phyloP scores from a whole-genome alignment of 306 rosid genomes.

The Prunus armeniaca region DNA sequence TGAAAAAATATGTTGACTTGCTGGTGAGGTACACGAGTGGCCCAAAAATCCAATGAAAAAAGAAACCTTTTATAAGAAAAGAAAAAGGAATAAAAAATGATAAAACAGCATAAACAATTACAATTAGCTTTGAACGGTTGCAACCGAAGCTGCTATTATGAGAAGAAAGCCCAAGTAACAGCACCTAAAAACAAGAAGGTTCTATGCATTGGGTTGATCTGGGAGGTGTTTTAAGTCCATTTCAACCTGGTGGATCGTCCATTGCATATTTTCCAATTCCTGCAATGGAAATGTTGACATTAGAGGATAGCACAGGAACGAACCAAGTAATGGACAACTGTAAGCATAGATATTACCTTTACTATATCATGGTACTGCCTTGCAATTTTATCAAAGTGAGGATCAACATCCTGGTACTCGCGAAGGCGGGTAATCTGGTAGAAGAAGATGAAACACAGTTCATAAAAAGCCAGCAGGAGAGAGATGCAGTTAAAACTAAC shows the following conservation, averaged over 20 bases:
- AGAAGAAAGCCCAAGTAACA: not conserved
- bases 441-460: constrained; percentile 5
- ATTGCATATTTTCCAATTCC: constrained; percentile 89
- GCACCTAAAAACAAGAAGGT: not conserved
- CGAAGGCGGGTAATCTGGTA: constrained; percentile 77
- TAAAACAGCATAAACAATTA: too few species aligned
- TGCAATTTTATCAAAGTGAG: constrained; percentile 80
- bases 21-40: too few species aligned
- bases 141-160: too few species aligned
- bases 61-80: too few species aligned
- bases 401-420: constrained; percentile 94
- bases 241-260: constrained; percentile 96
- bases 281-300: constrained; percentile 30
- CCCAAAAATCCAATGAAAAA: too few species aligned
- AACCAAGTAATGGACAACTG: not conserved
- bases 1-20: too few species aligned
- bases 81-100: too few species aligned
- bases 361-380: constrained; percentile 80
- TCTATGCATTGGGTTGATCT: constrained; percentile 45
- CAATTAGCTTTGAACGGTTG: too few species aligned
- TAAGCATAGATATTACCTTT: constrained; percentile 37
- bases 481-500: too few species aligned
- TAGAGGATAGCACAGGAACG: not conserved
- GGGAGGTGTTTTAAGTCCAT: constrained; percentile 76
- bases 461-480: not conserved